These are phyloP conservation scores for Trichoderma guizhouense DNA, from an alignment of 2,329 filamentous ascomycete genomes.

Conservation along the genomic window DNA sequence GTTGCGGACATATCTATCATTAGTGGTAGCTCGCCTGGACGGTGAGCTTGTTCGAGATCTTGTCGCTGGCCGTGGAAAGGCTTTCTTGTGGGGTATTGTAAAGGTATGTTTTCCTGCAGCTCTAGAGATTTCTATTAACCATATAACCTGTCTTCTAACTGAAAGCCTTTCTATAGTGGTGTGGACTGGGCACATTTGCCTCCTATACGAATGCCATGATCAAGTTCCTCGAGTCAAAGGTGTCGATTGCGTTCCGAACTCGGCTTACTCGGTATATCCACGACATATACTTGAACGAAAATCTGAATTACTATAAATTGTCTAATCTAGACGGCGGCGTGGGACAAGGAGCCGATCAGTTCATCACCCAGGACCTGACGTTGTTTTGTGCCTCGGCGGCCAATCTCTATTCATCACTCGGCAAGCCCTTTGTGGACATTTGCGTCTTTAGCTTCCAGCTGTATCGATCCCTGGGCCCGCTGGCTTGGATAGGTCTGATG, in stretches of 20 bases:
- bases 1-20: constrained; percentile 86
- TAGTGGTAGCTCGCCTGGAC: constrained; percentile 88
- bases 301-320: constrained; percentile 94
- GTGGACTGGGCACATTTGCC: constrained; percentile 85
- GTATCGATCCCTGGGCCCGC: constrained; percentile 82
- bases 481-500: constrained; percentile 80
- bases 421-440: constrained; percentile 96
- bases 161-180: constrained; percentile 57
- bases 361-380: constrained; percentile 94
- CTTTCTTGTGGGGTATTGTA: constrained; percentile 81
- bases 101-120: constrained; percentile 53
- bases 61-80: constrained; percentile 87
- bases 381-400: constrained; percentile 92
- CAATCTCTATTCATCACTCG: constrained; percentile 89
- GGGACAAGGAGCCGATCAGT: constrained; percentile 89
- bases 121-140: not conserved
- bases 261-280: constrained; percentile 94
- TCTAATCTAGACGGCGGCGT: constrained; percentile 90
- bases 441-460: constrained; percentile 98
- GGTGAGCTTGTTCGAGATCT: constrained; percentile 95
- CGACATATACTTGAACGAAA: constrained; percentile 91
- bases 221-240: constrained; percentile 96
- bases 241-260: constrained; percentile 96
- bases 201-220: constrained; percentile 99
- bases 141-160: not conserved